phyloP scores from a whole-genome alignment of 1,139 yeast genomes.

The Pichia sp. region DNA sequence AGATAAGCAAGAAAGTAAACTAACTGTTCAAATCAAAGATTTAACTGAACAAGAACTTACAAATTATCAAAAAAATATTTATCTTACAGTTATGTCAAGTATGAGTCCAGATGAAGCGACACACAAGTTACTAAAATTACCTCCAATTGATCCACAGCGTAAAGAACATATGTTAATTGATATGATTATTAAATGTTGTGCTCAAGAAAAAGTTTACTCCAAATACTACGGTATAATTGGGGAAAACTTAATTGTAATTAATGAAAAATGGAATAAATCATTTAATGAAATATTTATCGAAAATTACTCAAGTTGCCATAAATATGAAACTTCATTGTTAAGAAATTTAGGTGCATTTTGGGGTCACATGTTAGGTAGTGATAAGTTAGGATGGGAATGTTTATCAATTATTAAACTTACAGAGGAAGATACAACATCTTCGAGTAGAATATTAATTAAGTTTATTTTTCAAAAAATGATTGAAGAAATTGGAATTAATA shows the following conservation, averaged over 20 bases:
- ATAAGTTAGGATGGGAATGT: conserved; percentile 59
- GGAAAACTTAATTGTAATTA: conserved; percentile 52
- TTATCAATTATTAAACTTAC: conserved; percentile 50
- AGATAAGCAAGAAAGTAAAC: conserved; percentile 14
- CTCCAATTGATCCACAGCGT: conserved; percentile 32
- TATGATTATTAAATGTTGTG: conserved; percentile 75
- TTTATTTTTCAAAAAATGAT: conserved; percentile 75
- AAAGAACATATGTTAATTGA: conserved; percentile 49
- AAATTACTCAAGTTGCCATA: conserved; percentile 54
- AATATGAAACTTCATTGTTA: conserved; percentile 64
- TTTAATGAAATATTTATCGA: conserved; percentile 50
- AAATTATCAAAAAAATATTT: conserved; percentile 66
- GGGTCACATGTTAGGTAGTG: conserved; percentile 77
- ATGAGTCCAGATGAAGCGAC: conserved; percentile 92
- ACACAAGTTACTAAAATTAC: conserved; percentile 63
- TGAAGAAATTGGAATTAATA: conserved; percentile 63
- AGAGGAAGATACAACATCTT: conserved; percentile 68
- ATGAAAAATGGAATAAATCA: conserved; percentile 48
- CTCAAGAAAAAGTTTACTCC: conserved; percentile 83
- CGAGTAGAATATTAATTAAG: conserved; percentile 76
- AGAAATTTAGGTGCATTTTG: conserved; percentile 80
- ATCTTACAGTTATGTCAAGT: conserved; percentile 84
- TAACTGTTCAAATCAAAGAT: conserved; percentile 43
- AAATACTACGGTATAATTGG: conserved; percentile 79
- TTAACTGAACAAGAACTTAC: conserved; percentile 61